Evolutionary conservation across 2,329 filamentous ascomycete species (phyloP).

Genomic region (Xylaria hypoxylon): DNA sequence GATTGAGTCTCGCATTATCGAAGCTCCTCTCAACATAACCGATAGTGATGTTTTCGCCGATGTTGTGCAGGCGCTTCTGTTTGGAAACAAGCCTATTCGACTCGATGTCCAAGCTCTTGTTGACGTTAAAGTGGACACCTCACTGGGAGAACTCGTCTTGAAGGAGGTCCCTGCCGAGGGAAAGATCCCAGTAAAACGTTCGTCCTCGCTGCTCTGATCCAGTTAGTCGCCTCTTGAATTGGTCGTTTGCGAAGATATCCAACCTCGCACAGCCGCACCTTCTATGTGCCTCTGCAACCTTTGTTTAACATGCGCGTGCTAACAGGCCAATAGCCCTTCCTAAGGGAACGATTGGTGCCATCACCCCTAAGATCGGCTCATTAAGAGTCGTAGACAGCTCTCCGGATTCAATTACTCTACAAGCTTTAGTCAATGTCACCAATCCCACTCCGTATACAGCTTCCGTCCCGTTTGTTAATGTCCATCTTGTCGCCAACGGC

Average conservation of each 20-base stretch:
- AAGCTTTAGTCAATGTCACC: slow-evolving; percentile 81
- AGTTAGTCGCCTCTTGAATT: slow-evolving; percentile 53
- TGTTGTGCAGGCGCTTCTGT: slow-evolving; percentile 83
- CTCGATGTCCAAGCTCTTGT: slow-evolving; percentile 83
- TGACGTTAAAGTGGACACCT: slow-evolving; percentile 84
- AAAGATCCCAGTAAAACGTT: slow-evolving; percentile 91
- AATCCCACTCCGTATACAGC: slow-evolving; percentile 92
- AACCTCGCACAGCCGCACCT: slow-evolving; percentile 39
- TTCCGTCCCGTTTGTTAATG: slow-evolving; percentile 80
- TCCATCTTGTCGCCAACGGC: slow-evolving; percentile 79
- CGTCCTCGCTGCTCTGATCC: slow-evolving; percentile 70
- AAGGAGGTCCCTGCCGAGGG: slow-evolving; percentile 88
- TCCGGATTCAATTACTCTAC: slow-evolving; percentile 74
- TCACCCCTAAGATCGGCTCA: slow-evolving; percentile 74
- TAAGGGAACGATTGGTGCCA: slow-evolving; percentile 60
- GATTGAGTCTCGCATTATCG: slow-evolving; percentile 79
- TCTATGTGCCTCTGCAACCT: slow-evolving; percentile 39
- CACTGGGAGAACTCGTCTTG: slow-evolving; percentile 82
- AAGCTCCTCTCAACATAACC: slow-evolving; percentile 85
- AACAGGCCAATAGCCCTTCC: slow-evolving; percentile 66
- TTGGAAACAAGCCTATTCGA: slow-evolving; percentile 75
- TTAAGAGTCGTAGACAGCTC: slow-evolving; percentile 80
- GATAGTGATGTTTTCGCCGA: slow-evolving; percentile 82
- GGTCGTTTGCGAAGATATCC: slow-evolving; percentile 41
- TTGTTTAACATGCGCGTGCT: slow-evolving; percentile 46